A percentile compares a stretch with the other conserved stretches of the same genome.
Conservation (phyloP, 208 protist genomes). For the Trypanosoma platydactyli region DNA sequence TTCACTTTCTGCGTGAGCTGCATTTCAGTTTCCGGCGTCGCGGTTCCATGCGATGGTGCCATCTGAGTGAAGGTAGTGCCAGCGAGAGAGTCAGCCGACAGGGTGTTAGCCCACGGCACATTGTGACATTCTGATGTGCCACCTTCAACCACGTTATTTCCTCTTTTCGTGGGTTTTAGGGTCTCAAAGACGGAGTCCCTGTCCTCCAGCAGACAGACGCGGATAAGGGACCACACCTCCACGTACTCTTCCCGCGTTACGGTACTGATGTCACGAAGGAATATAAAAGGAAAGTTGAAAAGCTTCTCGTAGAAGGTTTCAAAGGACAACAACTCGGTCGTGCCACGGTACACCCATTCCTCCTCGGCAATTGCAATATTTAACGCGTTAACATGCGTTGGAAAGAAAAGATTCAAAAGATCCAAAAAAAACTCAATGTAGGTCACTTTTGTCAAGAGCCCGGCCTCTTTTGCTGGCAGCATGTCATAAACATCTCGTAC, state of each 20-base stretch:
- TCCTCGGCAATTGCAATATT: conserved; percentile 82
- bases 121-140: no score
- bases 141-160: no score
- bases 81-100: no score
- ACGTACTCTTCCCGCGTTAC: conserved; percentile 62
- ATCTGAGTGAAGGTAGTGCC: no score
- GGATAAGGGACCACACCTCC: conserved; percentile 80
- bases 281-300: conserved; percentile 81
- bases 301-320: conserved; percentile 83
- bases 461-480: conserved; percentile 55
- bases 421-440: conserved; percentile 78
- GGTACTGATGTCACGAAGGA: conserved; percentile 56
- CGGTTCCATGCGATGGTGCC: no score
- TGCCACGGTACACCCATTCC: conserved; percentile 85
- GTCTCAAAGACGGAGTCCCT: not conserved
- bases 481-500: conserved; percentile 70
- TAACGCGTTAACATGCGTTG: conserved; percentile 40
- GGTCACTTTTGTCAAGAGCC: conserved; percentile 52
- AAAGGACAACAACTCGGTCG: conserved; percentile 65
- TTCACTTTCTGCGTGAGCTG: conserved; percentile 3
- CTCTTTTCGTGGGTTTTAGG: no score
- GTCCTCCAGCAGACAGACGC: conserved; percentile 61
- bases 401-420: conserved; percentile 84
- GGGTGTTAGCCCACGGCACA: no score
- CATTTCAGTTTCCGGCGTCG: not conserved